These are phyloP conservation scores for Pezicula neosporulosa DNA, from an alignment of 2,329 filamentous ascomycete genomes.

Conservation along the genomic window DNA sequence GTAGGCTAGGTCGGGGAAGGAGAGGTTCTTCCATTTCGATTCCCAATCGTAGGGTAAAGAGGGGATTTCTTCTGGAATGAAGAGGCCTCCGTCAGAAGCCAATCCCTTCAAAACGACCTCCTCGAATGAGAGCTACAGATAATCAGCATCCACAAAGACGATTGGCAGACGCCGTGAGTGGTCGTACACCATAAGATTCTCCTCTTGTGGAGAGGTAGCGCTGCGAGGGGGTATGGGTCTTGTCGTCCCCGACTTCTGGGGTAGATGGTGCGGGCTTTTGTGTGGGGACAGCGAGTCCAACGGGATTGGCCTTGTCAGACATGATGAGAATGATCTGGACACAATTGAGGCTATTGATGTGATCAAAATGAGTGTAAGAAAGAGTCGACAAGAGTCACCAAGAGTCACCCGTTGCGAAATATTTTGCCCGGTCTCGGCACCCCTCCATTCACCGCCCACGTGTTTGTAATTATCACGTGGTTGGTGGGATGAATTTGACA, in stretches of 20 bases:
- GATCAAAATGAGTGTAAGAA: too few relatives aligned
- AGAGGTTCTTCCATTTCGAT: conserved; percentile 70
- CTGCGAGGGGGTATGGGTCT: conserved; percentile 46
- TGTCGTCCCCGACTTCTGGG: conserved; percentile 5
- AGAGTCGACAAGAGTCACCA: too few relatives aligned
- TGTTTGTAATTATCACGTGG: too few relatives aligned
- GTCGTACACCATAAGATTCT: conserved; percentile 56
- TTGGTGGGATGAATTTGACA: too few relatives aligned
- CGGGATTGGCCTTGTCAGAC: conserved; percentile 14
- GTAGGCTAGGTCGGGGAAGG: conserved; percentile 78
- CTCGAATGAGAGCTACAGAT: conserved; percentile 77
- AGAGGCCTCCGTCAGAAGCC: conserved; percentile 81
- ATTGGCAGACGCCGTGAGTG: conserved; percentile 8
- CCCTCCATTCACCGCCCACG: too few relatives aligned
- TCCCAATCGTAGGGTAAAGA: conserved; percentile 59
- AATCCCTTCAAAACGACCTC: conserved; percentile 87
- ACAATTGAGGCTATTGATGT: too few relatives aligned
- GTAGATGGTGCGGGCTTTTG: conserved; percentile 9
- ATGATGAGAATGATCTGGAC: conserved; percentile 4
- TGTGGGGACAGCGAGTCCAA: conserved; percentile 18
- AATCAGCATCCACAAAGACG: conserved; percentile 7
- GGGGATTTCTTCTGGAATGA: conserved; percentile 82
- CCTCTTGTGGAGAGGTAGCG: conserved; percentile 61
- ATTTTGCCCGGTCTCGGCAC: too few relatives aligned
- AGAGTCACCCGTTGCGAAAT: too few relatives aligned